Conservation (phyloP, 2,329 filamentous ascomycete genomes). For the Penicillium verrucosum region DNA sequence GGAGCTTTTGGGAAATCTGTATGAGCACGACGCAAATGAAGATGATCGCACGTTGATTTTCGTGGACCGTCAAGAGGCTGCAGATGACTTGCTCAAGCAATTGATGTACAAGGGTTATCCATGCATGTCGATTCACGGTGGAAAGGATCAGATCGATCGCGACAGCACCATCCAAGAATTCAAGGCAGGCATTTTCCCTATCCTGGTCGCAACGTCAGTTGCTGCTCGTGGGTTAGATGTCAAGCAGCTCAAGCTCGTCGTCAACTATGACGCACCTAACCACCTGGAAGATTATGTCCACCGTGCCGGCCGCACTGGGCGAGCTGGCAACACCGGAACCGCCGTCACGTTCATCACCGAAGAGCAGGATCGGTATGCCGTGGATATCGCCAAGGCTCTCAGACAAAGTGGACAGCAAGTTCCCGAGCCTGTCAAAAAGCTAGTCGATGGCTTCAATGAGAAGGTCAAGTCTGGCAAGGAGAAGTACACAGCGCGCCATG, state of each 20-base stretch:
- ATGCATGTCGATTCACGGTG: conserved; percentile 90
- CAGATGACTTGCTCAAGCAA: conserved; percentile 74
- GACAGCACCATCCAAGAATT: conserved; percentile 92
- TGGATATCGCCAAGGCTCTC: conserved; percentile 86
- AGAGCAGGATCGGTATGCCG: conserved; percentile 85
- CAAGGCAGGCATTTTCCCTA: conserved; percentile 83
- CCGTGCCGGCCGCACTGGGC: conserved; percentile 85
- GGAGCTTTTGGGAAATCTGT: conserved; percentile 81
- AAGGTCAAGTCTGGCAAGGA: conserved; percentile 92
- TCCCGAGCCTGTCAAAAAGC: conserved; percentile 63
- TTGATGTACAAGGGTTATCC: conserved; percentile 81
- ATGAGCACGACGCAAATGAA: conserved; percentile 69
- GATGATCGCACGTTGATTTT: conserved; percentile 88
- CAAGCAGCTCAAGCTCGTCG: conserved; percentile 89
- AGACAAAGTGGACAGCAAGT: conserved; percentile 84
- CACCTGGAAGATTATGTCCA: conserved; percentile 97
- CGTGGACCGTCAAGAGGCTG: conserved; percentile 86
- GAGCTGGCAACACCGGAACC: conserved; percentile 90
- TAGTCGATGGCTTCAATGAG: conserved; percentile 69
- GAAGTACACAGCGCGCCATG: conserved; percentile 69
- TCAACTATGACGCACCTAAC: conserved; percentile 93
- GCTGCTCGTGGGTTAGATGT: conserved; percentile 94
- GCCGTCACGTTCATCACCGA: conserved; percentile 92
- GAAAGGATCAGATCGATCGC: conserved; percentile 88
- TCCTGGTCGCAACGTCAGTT: conserved; percentile 91